Evolutionary conservation across 2,329 filamentous ascomycete species (phyloP), one percentile per base, ranked within the genome.

Genomic region (Trichoderma atrobrunneum): DNA sequence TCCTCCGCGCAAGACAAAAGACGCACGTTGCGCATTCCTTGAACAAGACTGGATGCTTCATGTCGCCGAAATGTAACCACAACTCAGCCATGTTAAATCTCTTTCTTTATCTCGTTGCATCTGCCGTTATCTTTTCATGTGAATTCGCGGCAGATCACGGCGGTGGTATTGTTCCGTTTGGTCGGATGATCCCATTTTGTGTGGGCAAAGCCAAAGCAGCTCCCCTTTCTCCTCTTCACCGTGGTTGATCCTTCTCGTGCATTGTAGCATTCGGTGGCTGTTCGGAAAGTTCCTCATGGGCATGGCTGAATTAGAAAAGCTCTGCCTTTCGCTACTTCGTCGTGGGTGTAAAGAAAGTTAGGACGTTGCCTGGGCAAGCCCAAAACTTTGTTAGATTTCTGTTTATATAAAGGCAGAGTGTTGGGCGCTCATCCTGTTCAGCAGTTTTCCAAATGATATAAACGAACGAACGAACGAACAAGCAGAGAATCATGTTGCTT

Each of bases 1-100:
- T 54, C 66, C 30, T 12, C 26, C 26, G 39, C 14, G 16, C 16
- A 11, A 48, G 65, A 48, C 66, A 28, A 43, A 51, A 39, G n/a
- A 26, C 39, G 28, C 66, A 70, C 66, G 66, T 70, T 70, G 28
- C 43, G 12, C n/a, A 36, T 36, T 62, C 30, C 66, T 54, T 16
- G 57, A 30, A 62, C 21, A 7, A 12, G 66, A 62, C 28, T 36
- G 39, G 66, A 43, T 21, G 64, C 8, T 34, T 10, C 3, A n/a
- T 39, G 18, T 67, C 16, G 28, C 12, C 34, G 18, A 30, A 67
- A 67, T 67, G 64, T 59, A 43, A 59, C 64, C 64, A 67, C 64
- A 24, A 1, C n/a, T 34, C 57, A 21, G 34, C 30, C 10, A 30
- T 39, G 21, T 26, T 10, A 12, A 6, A 5, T 18, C 14, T 8